Evolutionary conservation across 768 basidiomycete species (phyloP), one percentile per base, ranked within the genome.

Genomic region (Boletus barrowsii): DNA sequence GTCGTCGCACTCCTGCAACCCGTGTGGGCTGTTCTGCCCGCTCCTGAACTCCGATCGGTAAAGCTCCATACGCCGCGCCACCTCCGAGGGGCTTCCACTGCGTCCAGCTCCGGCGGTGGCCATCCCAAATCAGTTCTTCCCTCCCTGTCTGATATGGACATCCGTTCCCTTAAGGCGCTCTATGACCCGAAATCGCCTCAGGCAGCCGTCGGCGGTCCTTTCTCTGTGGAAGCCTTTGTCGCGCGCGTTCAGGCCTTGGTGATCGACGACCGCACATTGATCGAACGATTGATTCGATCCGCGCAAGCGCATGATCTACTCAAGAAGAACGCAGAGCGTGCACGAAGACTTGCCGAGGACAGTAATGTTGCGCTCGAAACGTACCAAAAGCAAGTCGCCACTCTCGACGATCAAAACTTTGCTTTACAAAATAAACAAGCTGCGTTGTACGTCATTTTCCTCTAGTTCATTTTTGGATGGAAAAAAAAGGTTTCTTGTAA

Each of bases 311-410:
- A 95, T 55, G 93, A 96, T 60, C 65, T 95, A 59, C 79, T 96
- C 56, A 96, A 93, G 79, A 89, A 87, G 73, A 94, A 93, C 65
- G 92, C 93, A 18, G 92, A 93, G 64, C 79, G 92, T 46, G 93
- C 92, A 20, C 89, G 94, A 76, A 93, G 92, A 71, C 79, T 96
- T 29, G 90, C 91, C 4, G 86, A 88, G 68, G 93, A 94, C 47
- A 89, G 87, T 39, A 85, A 83, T 55, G 69, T 66, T 18, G 90
- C 87, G 24, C 72, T 97, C 40, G 91, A 93, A 75, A 93, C 87
- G 17, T 96, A 97, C 65, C 90, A 96, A 75, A 87, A 86, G 72
- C 93, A 96, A 65, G 86, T 95, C 4, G 79, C 80, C 63, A 81
- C 78, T 22, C 75, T 96, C 53, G 91, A 94, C 63, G 89, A 91